phyloP scores from a whole-genome alignment of 257 asterid species.

The Solanum neorickii region DNA sequence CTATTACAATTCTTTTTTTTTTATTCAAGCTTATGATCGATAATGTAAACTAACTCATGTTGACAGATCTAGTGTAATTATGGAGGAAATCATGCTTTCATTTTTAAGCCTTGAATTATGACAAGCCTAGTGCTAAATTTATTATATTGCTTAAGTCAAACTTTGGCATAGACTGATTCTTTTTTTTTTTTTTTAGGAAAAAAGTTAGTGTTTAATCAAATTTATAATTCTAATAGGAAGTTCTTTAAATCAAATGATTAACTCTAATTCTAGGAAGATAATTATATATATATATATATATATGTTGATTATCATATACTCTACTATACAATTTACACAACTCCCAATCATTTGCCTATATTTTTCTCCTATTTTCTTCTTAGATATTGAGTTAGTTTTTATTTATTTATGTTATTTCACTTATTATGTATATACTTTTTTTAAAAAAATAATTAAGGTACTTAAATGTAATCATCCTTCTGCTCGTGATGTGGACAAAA shows the following conservation, averaged over 20 bases:
- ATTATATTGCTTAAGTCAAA: neutral
- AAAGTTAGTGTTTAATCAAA: neutral
- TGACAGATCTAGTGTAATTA: neutral
- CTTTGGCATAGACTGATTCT: neutral
- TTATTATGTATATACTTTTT: neutral
- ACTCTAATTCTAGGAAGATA: neutral
- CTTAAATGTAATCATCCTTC: neutral
- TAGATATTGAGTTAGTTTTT: neutral
- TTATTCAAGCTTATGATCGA: neutral
- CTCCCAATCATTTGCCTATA: neutral
- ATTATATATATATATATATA: neutral
- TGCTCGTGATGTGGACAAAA: neutral
- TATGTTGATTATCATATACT: neutral
- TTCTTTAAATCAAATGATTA: neutral
- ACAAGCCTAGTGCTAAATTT: neutral
- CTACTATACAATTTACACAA: neutral
- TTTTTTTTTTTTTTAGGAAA: neutral
- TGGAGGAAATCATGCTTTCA: neutral
- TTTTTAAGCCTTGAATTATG: neutral
- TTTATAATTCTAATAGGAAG: neutral
- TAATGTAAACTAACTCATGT: neutral
- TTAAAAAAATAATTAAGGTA: neutral
- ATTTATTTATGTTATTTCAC: neutral
- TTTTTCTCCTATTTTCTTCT: neutral
- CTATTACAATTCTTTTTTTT: neutral